These are phyloP conservation scores for Acanthochlamys bracteata DNA, from an alignment of 106 monocot species.

Conservation along the genomic window DNA sequence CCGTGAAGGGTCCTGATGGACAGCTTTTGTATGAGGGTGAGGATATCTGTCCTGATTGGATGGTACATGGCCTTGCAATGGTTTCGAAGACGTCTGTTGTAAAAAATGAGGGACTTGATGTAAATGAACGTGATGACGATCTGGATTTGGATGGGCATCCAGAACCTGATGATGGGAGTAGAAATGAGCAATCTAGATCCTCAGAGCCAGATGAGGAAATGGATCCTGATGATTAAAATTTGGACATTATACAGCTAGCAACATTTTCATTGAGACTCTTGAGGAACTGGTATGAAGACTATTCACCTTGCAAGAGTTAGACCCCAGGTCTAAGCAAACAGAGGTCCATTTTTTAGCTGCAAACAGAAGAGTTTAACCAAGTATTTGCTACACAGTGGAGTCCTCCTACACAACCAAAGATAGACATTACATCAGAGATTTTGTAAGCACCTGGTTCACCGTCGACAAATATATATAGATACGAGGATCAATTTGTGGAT, in stretches of 20 bases:
- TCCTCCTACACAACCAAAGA: background rate
- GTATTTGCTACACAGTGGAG: background rate
- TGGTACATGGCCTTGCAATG: slow-evolving; percentile 25
- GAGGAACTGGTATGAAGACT: background rate
- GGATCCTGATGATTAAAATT: slow-evolving; percentile 75
- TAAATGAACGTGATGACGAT: slow-evolving; percentile 50
- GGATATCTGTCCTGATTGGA: slow-evolving; percentile 59
- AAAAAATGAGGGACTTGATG: slow-evolving; percentile 33
- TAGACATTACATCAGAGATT: background rate
- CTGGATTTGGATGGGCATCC: slow-evolving; percentile 20
- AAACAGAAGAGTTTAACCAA: background rate
- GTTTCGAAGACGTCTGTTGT: slow-evolving; percentile 5
- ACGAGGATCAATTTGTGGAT: background rate
- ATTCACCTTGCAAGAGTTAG: background rate
- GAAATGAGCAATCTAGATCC: slow-evolving; percentile 14
- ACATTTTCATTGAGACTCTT: background rate
- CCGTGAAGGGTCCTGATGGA: slow-evolving; percentile 18
- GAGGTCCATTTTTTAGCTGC: background rate
- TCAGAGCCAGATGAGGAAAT: slow-evolving; percentile 64
- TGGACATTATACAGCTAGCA: background rate
- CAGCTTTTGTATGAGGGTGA: slow-evolving; percentile 30
- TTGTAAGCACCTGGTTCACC: background rate
- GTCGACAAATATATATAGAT: background rate
- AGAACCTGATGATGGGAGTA: slow-evolving; percentile 32
- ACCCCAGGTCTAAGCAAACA: background rate